A percentile compares a stretch with the other conserved stretches of the same genome.
These are phyloP conservation scores for Neocallimastix lanati DNA, from an alignment of 192 early-diverging fungal species.

Conservation along the genomic window DNA sequence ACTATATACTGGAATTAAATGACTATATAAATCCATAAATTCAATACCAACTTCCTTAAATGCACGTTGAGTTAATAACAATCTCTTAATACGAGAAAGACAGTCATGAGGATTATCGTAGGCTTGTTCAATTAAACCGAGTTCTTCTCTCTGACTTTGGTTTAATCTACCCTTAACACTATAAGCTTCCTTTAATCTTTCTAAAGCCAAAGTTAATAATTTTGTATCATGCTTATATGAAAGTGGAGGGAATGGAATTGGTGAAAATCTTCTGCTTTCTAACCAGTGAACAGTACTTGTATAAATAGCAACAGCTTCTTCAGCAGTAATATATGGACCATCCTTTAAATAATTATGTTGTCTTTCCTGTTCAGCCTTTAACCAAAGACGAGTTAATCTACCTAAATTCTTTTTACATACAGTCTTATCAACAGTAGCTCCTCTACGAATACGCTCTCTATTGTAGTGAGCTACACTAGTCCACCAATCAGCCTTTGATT, in stretches of 20 bases:
- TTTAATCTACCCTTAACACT: constrained; percentile 88
- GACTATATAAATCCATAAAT: constrained; percentile 97
- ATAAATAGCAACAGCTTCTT: constrained; percentile 96
- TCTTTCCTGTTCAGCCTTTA: constrained; percentile 97
- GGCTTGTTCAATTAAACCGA: constrained; percentile 94
- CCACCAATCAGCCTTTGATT: constrained; percentile 99
- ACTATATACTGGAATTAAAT: constrained; percentile 92
- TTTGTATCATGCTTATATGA: constrained; percentile 99
- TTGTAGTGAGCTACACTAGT: constrained; percentile 95
- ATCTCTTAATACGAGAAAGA: constrained; percentile 77
- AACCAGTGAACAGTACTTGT: constrained; percentile 95
- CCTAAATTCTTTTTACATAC: constrained; percentile 96
- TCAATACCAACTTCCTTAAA: constrained; percentile 99
- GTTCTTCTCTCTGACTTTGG: constrained; percentile 88
- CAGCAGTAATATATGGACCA: constrained; percentile 92
- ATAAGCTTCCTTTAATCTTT: constrained; percentile 86
- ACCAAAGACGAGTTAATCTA: constrained; percentile 89
- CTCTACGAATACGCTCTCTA: constrained; percentile 92
- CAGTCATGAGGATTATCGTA: constrained; percentile 83
- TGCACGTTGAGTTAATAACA: constrained; percentile 87
- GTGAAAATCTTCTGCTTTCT: constrained; percentile 91
- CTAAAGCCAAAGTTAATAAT: constrained; percentile 83
- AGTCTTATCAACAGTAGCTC: constrained; percentile 98
- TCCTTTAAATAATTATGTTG: constrained; percentile 99
- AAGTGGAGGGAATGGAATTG: constrained; percentile 96